These are phyloP conservation scores for Taiozyma sp. DNA, from an alignment of 1,139 yeast genomes.

Conservation along the genomic window DNA sequence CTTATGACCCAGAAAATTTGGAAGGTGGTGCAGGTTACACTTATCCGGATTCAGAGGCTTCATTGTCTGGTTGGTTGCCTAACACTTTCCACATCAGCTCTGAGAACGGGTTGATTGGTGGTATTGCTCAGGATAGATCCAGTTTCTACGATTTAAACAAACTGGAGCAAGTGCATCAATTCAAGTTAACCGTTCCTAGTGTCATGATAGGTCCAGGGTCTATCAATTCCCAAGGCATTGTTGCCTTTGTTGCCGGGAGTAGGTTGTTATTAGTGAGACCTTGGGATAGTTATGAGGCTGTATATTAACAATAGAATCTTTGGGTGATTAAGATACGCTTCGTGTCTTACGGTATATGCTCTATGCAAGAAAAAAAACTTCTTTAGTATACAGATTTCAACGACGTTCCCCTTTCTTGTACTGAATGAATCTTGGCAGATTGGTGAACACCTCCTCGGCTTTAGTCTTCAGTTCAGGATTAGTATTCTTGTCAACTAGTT, in stretches of 20 bases:
- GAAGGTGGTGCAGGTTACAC: constrained; percentile 23
- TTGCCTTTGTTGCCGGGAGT: constrained; percentile 18
- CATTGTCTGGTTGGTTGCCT: constrained; percentile 19
- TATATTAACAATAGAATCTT: constrained; percentile 2
- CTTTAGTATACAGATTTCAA: neutral
- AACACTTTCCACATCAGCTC: constrained; percentile 15
- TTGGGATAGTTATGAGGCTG: constrained; percentile 21
- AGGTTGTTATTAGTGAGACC: constrained; percentile 20
- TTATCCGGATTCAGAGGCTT: constrained; percentile 9
- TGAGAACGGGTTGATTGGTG: constrained; percentile 17
- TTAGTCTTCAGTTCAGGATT: constrained; percentile 50
- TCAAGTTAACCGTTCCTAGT: constrained; percentile 18
- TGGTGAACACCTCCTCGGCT: constrained; percentile 63
- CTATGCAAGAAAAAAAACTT: neutral
- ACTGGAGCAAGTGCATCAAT: constrained; percentile 15
- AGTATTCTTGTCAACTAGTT: constrained; percentile 60
- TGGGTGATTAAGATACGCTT: too few species aligned
- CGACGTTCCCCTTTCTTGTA: constrained; percentile 51
- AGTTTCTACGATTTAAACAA: constrained; percentile 18
- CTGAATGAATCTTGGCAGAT: constrained; percentile 67
- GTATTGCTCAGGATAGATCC: constrained; percentile 16
- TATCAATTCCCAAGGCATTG: constrained; percentile 19
- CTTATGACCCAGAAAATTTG: constrained; percentile 17
- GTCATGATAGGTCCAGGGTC: constrained; percentile 16
- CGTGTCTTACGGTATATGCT: neutral